A percentile compares a stretch with the other conserved stretches of the same genome.
These are phyloP conservation scores for Proliferodiscus dingleyae DNA, from an alignment of 2,329 filamentous ascomycete species.

Conservation along the genomic window DNA sequence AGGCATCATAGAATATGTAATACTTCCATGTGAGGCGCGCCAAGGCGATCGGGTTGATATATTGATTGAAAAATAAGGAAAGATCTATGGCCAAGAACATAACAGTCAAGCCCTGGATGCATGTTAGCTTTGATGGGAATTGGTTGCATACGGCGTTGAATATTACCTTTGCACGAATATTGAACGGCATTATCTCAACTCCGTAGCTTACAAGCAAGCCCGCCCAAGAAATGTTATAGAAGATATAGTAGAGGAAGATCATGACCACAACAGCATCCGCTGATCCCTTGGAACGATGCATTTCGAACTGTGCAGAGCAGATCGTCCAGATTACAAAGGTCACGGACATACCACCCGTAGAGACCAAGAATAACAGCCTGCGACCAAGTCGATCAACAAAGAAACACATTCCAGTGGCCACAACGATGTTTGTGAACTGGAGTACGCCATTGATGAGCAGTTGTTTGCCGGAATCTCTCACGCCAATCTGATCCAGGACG, in stretches of 20 bases:
- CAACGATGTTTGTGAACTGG: slow-evolving; percentile 20
- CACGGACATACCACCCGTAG: slow-evolving; percentile 26
- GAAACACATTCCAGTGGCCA: slow-evolving; percentile 26
- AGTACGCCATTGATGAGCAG: slow-evolving; percentile 34
- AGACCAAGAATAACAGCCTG: slow-evolving; percentile 21
- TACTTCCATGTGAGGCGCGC: slow-evolving; percentile 36
- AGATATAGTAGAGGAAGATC: slow-evolving; percentile 46
- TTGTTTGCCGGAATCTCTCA: slow-evolving; percentile 32
- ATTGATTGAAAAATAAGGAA: slow-evolving; percentile 37
- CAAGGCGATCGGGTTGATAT: slow-evolving; percentile 38
- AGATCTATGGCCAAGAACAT: slow-evolving; percentile 39
- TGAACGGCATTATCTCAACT: slow-evolving; percentile 27
- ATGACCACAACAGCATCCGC: slow-evolving; percentile 35
- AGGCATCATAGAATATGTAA: slow-evolving; percentile 37
- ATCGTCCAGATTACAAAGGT: slow-evolving; percentile 31
- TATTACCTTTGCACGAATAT: slow-evolving; percentile 28
- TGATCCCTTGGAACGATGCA: slow-evolving; percentile 12
- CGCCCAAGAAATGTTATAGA: slow-evolving; percentile 34
- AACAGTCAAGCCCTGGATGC: slow-evolving; percentile 31
- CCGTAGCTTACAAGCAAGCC: slow-evolving; percentile 24
- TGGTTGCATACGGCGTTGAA: neutral
- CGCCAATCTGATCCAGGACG: slow-evolving; percentile 35
- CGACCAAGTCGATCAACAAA: slow-evolving; percentile 30
- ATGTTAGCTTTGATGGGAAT: neutral
- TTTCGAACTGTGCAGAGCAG: slow-evolving; percentile 18